A percentile compares a stretch with the other conserved stretches of the same genome.
These are phyloP conservation scores for Kokia cookei DNA, from an alignment of 441 rosid species.

Conservation along the genomic window DNA sequence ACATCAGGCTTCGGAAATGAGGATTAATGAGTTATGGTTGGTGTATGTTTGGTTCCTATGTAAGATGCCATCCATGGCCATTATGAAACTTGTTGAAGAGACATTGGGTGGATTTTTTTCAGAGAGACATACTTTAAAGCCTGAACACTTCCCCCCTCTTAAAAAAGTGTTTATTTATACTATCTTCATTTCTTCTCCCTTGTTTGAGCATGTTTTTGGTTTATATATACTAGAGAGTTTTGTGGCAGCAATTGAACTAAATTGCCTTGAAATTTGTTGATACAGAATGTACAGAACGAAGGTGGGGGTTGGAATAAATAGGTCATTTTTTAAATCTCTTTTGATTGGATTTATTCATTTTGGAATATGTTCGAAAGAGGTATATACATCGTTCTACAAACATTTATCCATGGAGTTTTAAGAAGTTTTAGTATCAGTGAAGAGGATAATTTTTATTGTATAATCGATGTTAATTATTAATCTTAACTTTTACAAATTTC, in stretches of 20 bases:
- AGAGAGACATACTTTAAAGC: not conserved
- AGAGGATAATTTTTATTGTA: no score
- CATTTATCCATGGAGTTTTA: no score
- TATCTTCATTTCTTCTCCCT: not conserved
- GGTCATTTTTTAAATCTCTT: not conserved
- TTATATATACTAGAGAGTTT: not conserved
- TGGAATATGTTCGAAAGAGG: no score
- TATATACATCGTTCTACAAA: no score
- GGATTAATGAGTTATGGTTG: not conserved
- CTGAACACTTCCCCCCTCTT: no score
- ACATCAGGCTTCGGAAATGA: slow-evolving; percentile 36
- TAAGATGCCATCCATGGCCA: not conserved
- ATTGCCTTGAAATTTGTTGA: not conserved
- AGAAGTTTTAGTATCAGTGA: no score
- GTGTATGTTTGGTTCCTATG: not conserved
- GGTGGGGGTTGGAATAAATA: not conserved
- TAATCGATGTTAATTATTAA: no score
- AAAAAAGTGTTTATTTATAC: not conserved
- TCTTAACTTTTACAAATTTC: no score
- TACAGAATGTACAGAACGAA: not conserved
- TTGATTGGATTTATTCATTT: not conserved
- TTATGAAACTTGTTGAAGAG: not conserved
- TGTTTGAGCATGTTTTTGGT: not conserved
- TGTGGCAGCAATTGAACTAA: not conserved
- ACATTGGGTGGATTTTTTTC: not conserved